Evolutionary conservation across 2,329 filamentous ascomycete genomes (phyloP), one percentile per base, ranked within the genome.

Genomic region (Xylaria sp.): DNA sequence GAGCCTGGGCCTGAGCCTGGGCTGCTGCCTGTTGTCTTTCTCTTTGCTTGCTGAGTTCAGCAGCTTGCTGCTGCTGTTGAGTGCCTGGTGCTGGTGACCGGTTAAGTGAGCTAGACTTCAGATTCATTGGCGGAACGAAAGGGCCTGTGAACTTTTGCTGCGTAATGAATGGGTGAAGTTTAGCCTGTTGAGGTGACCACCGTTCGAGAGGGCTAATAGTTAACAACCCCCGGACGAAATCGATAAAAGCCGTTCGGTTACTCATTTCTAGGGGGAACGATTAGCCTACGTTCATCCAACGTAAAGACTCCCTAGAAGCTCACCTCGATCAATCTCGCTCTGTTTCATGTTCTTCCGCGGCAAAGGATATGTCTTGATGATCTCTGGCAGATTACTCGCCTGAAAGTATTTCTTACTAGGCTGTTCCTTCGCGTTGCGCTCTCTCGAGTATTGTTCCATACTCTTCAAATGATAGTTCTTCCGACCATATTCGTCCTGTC

Each of bases 341-440:
- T 92, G 94, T 84, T 99, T 99, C 96, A 99, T 99, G 78, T 98
- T 98, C 84, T 99, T 99, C 77, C 96, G 88, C 57, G 96, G 96
- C 95, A 99, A 98, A 5, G 96, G 92, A 78, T 99, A 99, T 65
- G 93, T 94, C 79, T 97, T 93, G 83, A 99, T 98, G 72, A 99
- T 99, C 73, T 99, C 96, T 3, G 95, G 95, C 62, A 99, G 83
- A 1, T 94, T 97, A 48, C 90, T 98, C 42, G 94, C 94, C 75
- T 95, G 93, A 83, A 99, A 99, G 81, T 99, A 99, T 82, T 98
- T 98, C 85, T 99, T 99, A 88, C 96, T 99, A 25, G 96, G 96
- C 80, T 98, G 96, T 81, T 99, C 96, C 80, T 99, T 99, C 42
- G 94, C 96, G 68, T 92, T 92, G 79, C 97, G 96, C 79, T 99